Base-by-base conservation (phyloP, 1,284 basidiomycete genomes). In the Cryptococcus sp. region DNA sequence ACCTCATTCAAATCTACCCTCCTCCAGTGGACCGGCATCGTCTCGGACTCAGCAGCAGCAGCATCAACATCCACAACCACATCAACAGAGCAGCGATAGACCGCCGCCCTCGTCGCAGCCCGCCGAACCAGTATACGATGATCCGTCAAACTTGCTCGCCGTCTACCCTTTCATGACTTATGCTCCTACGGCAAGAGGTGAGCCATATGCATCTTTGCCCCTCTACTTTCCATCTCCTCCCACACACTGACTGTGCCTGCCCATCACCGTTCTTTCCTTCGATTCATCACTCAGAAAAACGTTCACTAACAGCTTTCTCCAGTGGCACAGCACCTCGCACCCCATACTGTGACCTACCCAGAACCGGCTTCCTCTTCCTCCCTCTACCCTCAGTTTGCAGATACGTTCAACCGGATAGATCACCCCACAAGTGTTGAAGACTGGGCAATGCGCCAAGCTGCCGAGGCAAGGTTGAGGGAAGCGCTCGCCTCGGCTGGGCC, bases 261-360 rank as follows among this genome's bases (percentile, higher is more conserved):
- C 20, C 48, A 23, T 4, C 20, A 20, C 48, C 6, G 10, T 5
- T 57, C 44, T 39, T 20, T 19, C 42, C 42, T 15, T n/a, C 10
- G 52, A 25, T 47, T 19, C 25, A 40, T 15, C n/a, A n/a, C 25
- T 27, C 23, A n/a, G 7, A 16, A 50, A 44, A 39, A 51, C 10
- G 17, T 20, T 35, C 20, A 22, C 13, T 19, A 15, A 20, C 16
- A 15, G 25, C 45, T 16, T 52, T 23, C 25, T 23, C 5, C 53
- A 80, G 79, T 77, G 42, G 78, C 78, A 3, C 63, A 67, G n/a
- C 77, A 80, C 55, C 64, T 79, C 48, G 64, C 75, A n/a, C 60
- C 76, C 2, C 71, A 78, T 54, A 77, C 76, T 3, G 54, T 68
- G 27, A 65, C 70, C 8, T 70, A 75, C 35, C 68, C 66, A 11